Evolutionary conservation across 2,329 filamentous ascomycete species (phyloP), one percentile per base, ranked within the genome.

Genomic region (Rhynchosporium agropyri): DNA sequence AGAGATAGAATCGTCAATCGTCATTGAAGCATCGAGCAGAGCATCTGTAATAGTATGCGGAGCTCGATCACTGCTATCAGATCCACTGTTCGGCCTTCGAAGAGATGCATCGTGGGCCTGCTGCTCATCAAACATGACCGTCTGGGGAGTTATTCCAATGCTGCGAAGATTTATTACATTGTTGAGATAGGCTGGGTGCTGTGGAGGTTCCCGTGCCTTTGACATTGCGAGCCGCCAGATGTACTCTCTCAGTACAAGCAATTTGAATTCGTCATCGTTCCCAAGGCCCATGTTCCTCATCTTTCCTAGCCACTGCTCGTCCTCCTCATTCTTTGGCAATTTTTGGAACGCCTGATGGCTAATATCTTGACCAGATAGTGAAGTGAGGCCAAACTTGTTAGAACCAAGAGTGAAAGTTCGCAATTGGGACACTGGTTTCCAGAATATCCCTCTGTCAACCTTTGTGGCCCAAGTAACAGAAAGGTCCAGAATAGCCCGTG

Each of bases 241-340:
- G 71, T 96, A 98, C 73, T 97, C 93, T 62, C 91, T 83, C 10
- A 99, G 80, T 4, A 88, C 90, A 42, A 98, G 79, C 2, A 99
- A 79, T 75, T 99, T 98, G 73, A 90, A 85, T 68, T 99, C 95
- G 69, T 99, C 94, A 50, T 97, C 93, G 0, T 81, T 73, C 1
- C 82, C 80, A 79, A 99, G 86, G 0, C 95, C 95, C 48, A 96
- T 85, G 67, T 91, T 96, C 57, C 90, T 86, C 54, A 99, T 78
- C 67, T 92, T 89, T 13, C 84, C 81, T n/a, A 99, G 79, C 93
- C 95, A 98, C 69, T 92, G 86, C 66, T 97, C 92, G 73, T 99
- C 95, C 74, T 98, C 94, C 8, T 96, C 92, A 68, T 93, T 97
- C 72, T 87, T 93, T 0, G 84, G 78, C 3, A 90, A 78, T 68